Conservation (phyloP, 495 filamentous ascomycete genomes). For the Neurospora sublineolata region DNA sequence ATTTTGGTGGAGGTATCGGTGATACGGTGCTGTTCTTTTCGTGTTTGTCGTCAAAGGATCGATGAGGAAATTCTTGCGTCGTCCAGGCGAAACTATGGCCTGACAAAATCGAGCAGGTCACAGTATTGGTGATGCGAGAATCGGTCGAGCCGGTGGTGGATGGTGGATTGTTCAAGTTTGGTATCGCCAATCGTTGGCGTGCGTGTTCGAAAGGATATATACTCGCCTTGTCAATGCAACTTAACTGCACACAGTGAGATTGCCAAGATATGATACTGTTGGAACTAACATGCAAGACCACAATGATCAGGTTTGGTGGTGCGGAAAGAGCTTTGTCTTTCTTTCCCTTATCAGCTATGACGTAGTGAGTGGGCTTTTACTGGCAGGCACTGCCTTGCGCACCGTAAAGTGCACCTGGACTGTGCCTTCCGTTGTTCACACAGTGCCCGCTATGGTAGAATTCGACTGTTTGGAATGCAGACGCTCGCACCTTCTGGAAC, state of each 20-base stretch:
- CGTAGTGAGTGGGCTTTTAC: not conserved
- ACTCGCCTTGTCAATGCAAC: not conserved
- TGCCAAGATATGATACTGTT: not conserved
- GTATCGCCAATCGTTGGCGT: not conserved
- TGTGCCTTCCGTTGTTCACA: not conserved
- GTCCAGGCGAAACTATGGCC: not conserved
- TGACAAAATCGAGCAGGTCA: not conserved
- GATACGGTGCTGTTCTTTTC: not conserved
- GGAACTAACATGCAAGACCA: not conserved
- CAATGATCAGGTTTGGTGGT: not conserved
- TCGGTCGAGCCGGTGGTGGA: not conserved
- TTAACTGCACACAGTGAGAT: not conserved
- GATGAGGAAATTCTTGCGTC: not conserved
- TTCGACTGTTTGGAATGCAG: not conserved
- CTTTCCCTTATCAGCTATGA: not conserved
- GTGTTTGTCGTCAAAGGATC: not conserved
- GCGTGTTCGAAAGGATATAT: not conserved
- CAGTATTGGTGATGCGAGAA: not conserved
- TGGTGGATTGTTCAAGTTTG: not conserved
- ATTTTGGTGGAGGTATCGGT: conserved; percentile 13
- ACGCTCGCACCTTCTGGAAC: not conserved
- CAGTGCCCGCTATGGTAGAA: not conserved
- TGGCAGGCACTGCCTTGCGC: not conserved
- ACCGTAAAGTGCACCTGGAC: not conserved
- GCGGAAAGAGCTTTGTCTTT: not conserved